Evolutionary conservation across 345 rosid genomes (phyloP), one percentile per base, ranked within the genome.

Genomic region (Pistacia vera): DNA sequence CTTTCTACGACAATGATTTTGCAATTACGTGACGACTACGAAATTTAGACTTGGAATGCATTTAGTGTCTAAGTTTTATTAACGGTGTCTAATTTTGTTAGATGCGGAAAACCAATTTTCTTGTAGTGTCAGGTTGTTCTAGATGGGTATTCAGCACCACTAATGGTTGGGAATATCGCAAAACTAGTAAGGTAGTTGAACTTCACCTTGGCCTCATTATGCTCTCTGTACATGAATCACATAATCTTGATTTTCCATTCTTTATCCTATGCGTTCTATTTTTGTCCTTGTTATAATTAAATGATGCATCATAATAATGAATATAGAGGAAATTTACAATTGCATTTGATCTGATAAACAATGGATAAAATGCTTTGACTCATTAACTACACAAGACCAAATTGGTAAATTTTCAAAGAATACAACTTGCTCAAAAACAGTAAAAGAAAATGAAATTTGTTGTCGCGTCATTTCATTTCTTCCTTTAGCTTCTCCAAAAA

Each of bases 141-240:
- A 41, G 96, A 93, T 83, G 99, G 99, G 74, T 95, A 85, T 82
- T 95, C 97, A 66, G 98, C 96, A 33, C 99, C 98, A 7, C 73
- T 95, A 71, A 95, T 98, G 11, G 87, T 94, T 0, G 99, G 98
- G 72, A 93, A 93, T 79, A 85, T 95, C 1, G 92, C 89, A 79
- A 95, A 95, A 84, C 92, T 88, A 98, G 97, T 93, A 93, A 92
- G 98, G 97, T 90, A 90, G 85, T 89, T 85, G 77, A 82, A 76
- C 82, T 84, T 81, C 81, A 66, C 78, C 62, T 71, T 71, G 41
- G 36, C 65, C 79, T 75, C 54, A 58, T 33, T 59, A 38, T 62
- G 59, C 11, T 14, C 16, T 51, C 33, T 36, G 35, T 49, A 73
- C 52, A 63, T 22, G 56, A 52, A 38, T 57, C 17, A 20, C 4